phyloP scores from a whole-genome alignment of 2,329 filamentous ascomycete genomes.

The Decorospora gaudefroyi region DNA sequence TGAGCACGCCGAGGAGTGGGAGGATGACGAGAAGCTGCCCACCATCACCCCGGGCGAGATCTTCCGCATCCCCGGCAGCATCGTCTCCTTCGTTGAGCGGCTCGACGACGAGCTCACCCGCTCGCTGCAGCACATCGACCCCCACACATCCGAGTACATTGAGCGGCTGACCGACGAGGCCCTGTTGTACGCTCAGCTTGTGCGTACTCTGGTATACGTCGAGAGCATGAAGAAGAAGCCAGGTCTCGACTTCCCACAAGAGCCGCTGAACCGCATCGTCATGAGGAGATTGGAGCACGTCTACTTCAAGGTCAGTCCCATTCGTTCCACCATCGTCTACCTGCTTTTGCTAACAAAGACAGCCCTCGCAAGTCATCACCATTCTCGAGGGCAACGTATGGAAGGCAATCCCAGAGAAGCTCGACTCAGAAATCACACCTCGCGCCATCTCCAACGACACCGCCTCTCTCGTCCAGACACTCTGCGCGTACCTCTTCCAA shows the following conservation, averaged over 20 bases:
- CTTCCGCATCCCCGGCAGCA: constrained; percentile 89
- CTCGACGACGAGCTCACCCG: constrained; percentile 96
- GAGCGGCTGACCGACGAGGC: constrained; percentile 92
- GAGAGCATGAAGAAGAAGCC: constrained; percentile 75
- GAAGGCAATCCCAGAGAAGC: constrained; percentile 71
- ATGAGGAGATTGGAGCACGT: constrained; percentile 95
- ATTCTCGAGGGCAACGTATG: constrained; percentile 94
- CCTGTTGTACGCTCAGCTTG: constrained; percentile 86
- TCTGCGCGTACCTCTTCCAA: constrained; percentile 94
- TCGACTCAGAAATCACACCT: constrained; percentile 81
- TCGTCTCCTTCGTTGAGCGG: constrained; percentile 92
- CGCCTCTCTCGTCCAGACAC: constrained; percentile 74
- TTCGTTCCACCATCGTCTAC: background rate
- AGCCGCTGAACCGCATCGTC: constrained; percentile 87
- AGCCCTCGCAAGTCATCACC: constrained; percentile 87
- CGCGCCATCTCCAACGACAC: constrained; percentile 71
- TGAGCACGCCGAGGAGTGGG: constrained; percentile 96
- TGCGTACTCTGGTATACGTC: constrained; percentile 85
- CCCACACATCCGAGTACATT: constrained; percentile 98
- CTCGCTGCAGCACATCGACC: constrained; percentile 96
- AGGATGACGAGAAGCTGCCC: constrained; percentile 95
- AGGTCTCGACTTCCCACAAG: constrained; percentile 75
- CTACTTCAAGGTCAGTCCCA: constrained; percentile 82
- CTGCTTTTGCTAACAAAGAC: constrained; percentile 27
- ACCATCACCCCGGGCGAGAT: constrained; percentile 72